A percentile compares a stretch with the other conserved stretches of the same genome.
phyloP scores from a whole-genome alignment of 805 yeast species.

The Komagataella mondaviorum region DNA sequence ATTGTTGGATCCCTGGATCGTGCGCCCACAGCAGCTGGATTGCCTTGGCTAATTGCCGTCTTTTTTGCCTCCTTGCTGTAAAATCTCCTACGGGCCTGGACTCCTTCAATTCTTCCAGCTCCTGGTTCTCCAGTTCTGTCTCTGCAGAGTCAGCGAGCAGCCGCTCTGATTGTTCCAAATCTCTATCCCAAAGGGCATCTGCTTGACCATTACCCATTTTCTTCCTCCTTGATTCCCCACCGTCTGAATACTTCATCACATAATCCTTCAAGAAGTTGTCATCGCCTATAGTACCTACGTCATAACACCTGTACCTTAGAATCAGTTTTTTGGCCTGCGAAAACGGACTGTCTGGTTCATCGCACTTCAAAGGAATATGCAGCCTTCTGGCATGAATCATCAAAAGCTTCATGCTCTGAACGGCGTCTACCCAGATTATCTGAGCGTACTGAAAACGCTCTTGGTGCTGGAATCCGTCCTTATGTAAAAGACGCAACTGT shows the following conservation, averaged over 20 bases:
- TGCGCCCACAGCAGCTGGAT: slow-evolving; percentile 54
- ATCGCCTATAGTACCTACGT: slow-evolving; percentile 64
- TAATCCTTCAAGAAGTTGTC: slow-evolving; percentile 47
- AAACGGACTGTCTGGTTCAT: slow-evolving; percentile 33
- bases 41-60: slow-evolving; percentile 58
- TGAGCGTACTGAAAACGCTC: slow-evolving; percentile 74
- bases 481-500: slow-evolving; percentile 76
- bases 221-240: slow-evolving; percentile 36
- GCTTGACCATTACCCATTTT: slow-evolving; percentile 42
- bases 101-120: neutral
- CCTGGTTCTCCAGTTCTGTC: slow-evolving; percentile 3
- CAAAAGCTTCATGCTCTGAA: slow-evolving; percentile 69
- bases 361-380: slow-evolving; percentile 55
- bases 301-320: slow-evolving; percentile 42
- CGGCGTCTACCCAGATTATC: slow-evolving; percentile 87
- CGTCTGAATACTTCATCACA: slow-evolving; percentile 46
- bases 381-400: slow-evolving; percentile 63
- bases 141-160: slow-evolving; percentile 7
- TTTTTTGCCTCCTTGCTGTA: slow-evolving; percentile 7
- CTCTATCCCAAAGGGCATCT: slow-evolving; percentile 14
- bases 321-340: slow-evolving; percentile 33
- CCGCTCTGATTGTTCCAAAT: slow-evolving; percentile 2
- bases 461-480: slow-evolving; percentile 68
- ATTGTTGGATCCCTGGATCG: slow-evolving; percentile 52
- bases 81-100: neutral